phyloP scores from a whole-genome alignment of 225 moss, liverwort and hornwort genomes.

The Marchantia polymorpha region DNA sequence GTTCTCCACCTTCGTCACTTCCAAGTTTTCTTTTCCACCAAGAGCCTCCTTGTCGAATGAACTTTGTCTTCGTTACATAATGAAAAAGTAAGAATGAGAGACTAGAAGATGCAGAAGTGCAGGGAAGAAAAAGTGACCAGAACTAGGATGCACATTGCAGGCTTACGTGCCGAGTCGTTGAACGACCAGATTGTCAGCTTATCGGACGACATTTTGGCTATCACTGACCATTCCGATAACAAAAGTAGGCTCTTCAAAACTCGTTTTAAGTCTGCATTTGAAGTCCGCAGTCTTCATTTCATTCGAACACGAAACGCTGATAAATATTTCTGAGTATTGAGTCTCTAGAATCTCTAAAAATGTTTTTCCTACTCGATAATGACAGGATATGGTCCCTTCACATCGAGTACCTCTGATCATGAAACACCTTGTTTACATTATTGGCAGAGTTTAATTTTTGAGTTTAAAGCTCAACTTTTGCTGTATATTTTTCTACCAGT shows the following conservation, averaged over 20 bases:
- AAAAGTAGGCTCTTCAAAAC: conserved; percentile 45
- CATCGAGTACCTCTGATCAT: too few species aligned
- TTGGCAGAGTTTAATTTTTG: too few species aligned
- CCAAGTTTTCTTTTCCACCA: not conserved
- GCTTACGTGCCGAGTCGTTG: conserved; percentile 52
- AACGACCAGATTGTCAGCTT: conserved; percentile 82
- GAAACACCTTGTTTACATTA: too few species aligned
- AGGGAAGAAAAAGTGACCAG: not conserved
- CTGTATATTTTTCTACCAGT: too few species aligned
- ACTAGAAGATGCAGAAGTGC: not conserved
- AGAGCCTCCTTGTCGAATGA: too few species aligned
- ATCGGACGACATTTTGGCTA: conserved; percentile 60
- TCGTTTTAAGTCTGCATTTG: not conserved
- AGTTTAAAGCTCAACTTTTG: too few species aligned
- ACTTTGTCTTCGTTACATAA: too few species aligned
- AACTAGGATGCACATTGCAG: conserved; percentile 25
- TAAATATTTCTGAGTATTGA: not conserved
- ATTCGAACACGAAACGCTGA: not conserved
- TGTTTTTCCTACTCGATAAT: too few species aligned
- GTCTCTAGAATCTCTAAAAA: not conserved
- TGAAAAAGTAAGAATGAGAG: too few species aligned
- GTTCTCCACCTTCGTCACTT: not conserved
- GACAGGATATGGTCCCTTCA: too few species aligned
- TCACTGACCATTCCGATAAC: conserved; percentile 58
- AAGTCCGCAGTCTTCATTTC: not conserved